Conservation (phyloP, 2,329 filamentous ascomycete genomes). For the Dactylellina drechsleri region DNA sequence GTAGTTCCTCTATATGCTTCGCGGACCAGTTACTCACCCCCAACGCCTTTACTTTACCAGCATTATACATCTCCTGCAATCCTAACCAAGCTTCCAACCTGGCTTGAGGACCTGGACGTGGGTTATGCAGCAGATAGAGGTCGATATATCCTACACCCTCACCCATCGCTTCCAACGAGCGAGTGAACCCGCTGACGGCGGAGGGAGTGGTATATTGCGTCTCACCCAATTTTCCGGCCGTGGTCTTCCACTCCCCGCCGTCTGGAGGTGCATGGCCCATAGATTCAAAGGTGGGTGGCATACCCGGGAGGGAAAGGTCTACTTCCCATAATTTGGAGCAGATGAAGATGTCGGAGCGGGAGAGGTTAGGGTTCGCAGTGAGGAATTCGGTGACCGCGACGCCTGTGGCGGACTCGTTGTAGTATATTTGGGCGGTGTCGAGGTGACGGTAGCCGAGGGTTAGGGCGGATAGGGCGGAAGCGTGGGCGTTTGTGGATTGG, state of each 20-base stretch:
- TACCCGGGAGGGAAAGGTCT: conserved; percentile 31
- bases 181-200: conserved; percentile 28
- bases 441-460: conserved; percentile 41
- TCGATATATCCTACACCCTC: conserved; percentile 77
- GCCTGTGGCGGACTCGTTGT: conserved; percentile 41
- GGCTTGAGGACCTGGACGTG: conserved; percentile 75
- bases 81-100: conserved; percentile 79
- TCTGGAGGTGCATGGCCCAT: conserved; percentile 27
- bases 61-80: conserved; percentile 77
- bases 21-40: conserved; percentile 83
- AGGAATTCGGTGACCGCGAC: conserved; percentile 38
- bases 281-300: conserved; percentile 35
- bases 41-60: conserved; percentile 74
- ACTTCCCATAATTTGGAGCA: conserved; percentile 51
- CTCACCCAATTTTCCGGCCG: conserved; percentile 19
- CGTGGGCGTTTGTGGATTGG: conserved; percentile 43
- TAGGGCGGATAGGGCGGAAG: conserved; percentile 38
- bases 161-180: conserved; percentile 32
- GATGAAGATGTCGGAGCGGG: conserved; percentile 47
- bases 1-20: conserved; percentile 74
- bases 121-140: conserved; percentile 80
- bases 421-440: conserved; percentile 48
- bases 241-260: conserved; percentile 27
- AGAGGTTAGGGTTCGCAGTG: conserved; percentile 22
- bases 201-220: conserved; percentile 22